Evolutionary conservation across 306 rosid genomes (phyloP), one percentile per base, ranked within the genome.

Genomic region (Corylus americana): DNA sequence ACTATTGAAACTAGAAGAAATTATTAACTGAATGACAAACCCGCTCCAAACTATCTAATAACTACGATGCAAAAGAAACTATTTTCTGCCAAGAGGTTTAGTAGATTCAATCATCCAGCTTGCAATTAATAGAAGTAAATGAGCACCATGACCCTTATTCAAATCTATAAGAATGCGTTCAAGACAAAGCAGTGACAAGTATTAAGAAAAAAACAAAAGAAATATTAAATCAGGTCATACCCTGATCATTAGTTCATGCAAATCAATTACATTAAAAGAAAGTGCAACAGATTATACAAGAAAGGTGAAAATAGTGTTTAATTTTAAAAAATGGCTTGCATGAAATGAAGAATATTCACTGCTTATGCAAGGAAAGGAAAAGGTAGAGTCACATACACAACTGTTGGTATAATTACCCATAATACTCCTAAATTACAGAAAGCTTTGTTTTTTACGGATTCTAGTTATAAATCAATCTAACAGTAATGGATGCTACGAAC

Each of bases 401-500:
- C 27, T 50, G 39, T 18, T 17, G 44, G 25, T 9, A 37, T 48
- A 67, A 37, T 37, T 17, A 9, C 50, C 27, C 50, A 67, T 27
- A 39, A 39, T 20, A 11, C 71, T 17, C 27, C 13, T 22, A 22
- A 22, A 22, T 22, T 22, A 64, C 18, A 16, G 17, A 64, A 31
- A 63, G 14, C 71, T 35, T 31, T 54, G 39, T 67, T 29, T 13
- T 14, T 68, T 44, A 77, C 74, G 63, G 35, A 18, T 47, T 71
- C 49, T 70, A 25, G 75, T 29, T 44, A 61, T 11, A 71, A 71
- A 79, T 45, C 74, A 71, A 63, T 39, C 77, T 42, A 84, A 70
- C 25, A 82, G 66, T 80, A 18, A 70, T 62, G 76, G 59, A 83
- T 8, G 45, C 73, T 48, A 55, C 22, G 14, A 84, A 92, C 97